phyloP scores from a whole-genome alignment of 495 filamentous ascomycete genomes.

The Astrothelium macrocarpum region DNA sequence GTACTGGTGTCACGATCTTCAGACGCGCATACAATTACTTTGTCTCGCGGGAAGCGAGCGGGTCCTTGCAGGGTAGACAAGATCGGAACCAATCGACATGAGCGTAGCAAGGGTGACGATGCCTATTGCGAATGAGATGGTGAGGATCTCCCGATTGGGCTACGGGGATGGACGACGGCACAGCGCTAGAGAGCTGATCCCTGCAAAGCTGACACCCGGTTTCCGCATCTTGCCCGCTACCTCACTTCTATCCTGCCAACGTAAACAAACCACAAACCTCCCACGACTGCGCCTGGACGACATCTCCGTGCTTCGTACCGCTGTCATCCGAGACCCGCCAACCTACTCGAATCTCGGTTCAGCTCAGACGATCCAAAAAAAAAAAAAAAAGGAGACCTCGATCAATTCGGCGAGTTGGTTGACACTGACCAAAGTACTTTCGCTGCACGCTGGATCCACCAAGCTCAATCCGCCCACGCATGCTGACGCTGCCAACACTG shows the following conservation, averaged over 20 bases:
- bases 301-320: background rate
- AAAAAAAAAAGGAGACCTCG: background rate
- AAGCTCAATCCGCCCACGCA: background rate
- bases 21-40: background rate
- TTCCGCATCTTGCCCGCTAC: background rate
- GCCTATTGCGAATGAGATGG: background rate
- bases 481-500: background rate
- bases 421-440: background rate
- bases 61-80: background rate
- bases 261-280: constrained; percentile 6
- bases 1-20: too few species aligned
- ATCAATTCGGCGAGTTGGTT: too few species aligned
- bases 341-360: background rate
- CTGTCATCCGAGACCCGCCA: background rate
- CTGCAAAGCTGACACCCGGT: background rate
- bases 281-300: background rate
- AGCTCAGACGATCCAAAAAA: background rate
- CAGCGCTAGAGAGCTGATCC: constrained; percentile 1
- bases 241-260: background rate
- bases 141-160: background rate
- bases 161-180: too few species aligned
- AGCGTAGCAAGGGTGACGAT: background rate
- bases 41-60: background rate
- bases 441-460: background rate
- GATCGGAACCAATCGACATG: background rate